These are phyloP conservation scores for Fragilaria crotonensis DNA, from an alignment of 108 stramenopile species.

Conservation along the genomic window DNA sequence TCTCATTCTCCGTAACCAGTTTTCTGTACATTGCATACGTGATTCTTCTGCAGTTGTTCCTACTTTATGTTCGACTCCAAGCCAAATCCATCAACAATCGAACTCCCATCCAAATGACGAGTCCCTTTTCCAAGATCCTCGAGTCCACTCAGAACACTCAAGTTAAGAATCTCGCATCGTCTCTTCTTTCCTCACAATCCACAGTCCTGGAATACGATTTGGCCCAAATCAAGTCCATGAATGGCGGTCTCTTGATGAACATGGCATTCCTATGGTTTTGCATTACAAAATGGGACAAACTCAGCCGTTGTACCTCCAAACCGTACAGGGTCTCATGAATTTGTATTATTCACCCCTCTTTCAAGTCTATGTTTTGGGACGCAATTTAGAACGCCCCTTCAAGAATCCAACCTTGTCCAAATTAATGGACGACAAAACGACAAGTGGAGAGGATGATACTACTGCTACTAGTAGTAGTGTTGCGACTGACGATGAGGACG, in stretches of 20 bases:
- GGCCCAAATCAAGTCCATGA: conserved; percentile 55
- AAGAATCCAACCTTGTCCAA: conserved; percentile 17
- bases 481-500: not conserved
- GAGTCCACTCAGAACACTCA: conserved; percentile 25
- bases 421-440: not conserved
- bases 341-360: conserved; percentile 76
- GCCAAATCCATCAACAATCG: conserved; percentile 55
- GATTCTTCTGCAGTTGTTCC: conserved; percentile 46
- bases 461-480: not conserved
- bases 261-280: conserved; percentile 72
- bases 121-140: conserved; percentile 33
- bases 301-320: conserved; percentile 69
- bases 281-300: conserved; percentile 79
- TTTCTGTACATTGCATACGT: conserved; percentile 51
- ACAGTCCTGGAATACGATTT: conserved; percentile 76
- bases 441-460: not conserved
- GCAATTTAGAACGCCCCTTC: conserved; percentile 81
- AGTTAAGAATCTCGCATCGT: conserved; percentile 64
- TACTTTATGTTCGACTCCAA: conserved; percentile 55
- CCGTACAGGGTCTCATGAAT: conserved; percentile 56
- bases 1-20: conserved; percentile 9
- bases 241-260: conserved; percentile 51
- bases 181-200: conserved; percentile 51
- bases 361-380: conserved; percentile 72
- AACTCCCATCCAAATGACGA: conserved; percentile 43